Evolutionary conservation across 371 early-diverging fungal species (phyloP), one percentile per base, ranked within the genome.

Genomic region (Mortierella sp.): DNA sequence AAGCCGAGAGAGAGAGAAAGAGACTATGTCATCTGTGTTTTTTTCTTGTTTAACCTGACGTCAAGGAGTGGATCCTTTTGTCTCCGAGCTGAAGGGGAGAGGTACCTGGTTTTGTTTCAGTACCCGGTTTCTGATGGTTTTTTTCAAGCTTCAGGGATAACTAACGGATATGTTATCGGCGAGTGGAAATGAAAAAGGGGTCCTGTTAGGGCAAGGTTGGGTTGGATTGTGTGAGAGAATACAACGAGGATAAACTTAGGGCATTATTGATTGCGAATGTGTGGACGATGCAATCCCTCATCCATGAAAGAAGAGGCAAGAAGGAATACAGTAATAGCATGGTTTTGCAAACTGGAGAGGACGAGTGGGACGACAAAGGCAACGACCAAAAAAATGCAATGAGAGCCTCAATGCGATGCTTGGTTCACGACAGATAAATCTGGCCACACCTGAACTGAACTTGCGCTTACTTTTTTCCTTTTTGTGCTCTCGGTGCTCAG

Each of bases 61-160:
- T 64, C 67, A 40, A 64, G 5, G 37, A 37, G 67, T 40, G 37
- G 48, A 46, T 70, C 70, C 46, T 73, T 21, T n/a, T 64, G 24
- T 64, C 40, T 64, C 67, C 11, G 37, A 21, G 9, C 16, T 16
- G 14, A 9, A 0, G 24, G 40, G 21, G 67, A 1, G 10, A 19
- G 37, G 10, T 37, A 24, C 67, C 40, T 37, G 9, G 40, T 6
- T 34, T 37, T 64, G 40, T 64, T 37, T 37, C 67, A 19, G 40
- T 21, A 21, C 24, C 67, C 67, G 40, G 67, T 37, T 37, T 37
- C 61, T 61, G 31, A 61, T 61, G 24, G 5, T 37, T 64, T 21
- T 40, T 37, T 16, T 16, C 61, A 14, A 10, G 5, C 34, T 37
- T 64, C 61, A 61, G 61, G 34, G 19, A 14, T 13, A 14, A 26